A percentile compares a stretch with the other conserved stretches of the same genome.
Evolutionary conservation across 148 eudicot species (phyloP).

Genomic region (Chenopodium album): DNA sequence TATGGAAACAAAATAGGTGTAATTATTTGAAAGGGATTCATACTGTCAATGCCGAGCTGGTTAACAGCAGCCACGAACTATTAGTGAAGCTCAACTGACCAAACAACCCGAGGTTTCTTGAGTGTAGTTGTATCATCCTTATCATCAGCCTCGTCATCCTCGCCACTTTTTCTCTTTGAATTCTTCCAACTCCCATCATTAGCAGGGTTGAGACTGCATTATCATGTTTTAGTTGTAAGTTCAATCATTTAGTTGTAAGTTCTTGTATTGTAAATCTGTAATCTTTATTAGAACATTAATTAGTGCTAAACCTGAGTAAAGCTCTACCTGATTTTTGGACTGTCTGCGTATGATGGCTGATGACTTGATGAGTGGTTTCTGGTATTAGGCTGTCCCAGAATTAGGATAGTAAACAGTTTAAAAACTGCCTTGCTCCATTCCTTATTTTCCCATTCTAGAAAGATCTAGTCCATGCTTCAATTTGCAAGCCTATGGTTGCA

Average conservation of each 20-base stretch:
- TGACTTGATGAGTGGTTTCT: too few species aligned
- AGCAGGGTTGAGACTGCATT: constrained; percentile 71
- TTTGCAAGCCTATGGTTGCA: too few species aligned
- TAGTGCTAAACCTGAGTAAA: too few species aligned
- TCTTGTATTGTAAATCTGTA: too few species aligned
- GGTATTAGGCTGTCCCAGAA: too few species aligned
- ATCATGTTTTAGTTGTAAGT: constrained; percentile 39
- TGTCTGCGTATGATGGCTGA: too few species aligned
- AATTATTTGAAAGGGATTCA: constrained; percentile 23
- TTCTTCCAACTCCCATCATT: constrained; percentile 78
- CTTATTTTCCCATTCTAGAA: too few species aligned
- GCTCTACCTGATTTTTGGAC: too few species aligned
- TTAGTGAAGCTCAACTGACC: constrained; percentile 98
- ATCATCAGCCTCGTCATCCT: constrained; percentile 63
- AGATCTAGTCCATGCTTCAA: too few species aligned
- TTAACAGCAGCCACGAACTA: constrained; percentile 91
- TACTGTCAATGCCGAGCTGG: constrained; percentile 97
- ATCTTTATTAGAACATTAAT: too few species aligned
- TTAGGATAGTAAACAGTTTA: too few species aligned
- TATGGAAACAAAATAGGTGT: not conserved
- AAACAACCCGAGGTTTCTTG: constrained; percentile 94
- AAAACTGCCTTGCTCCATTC: too few species aligned
- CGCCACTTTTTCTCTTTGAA: constrained; percentile 69
- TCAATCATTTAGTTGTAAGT: not conserved
- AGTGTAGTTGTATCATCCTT: constrained; percentile 70